A percentile compares a stretch with the other conserved stretches of the same genome.
Conservation (phyloP, 352 stramenopile genomes). For the Pythium chondricola region DNA sequence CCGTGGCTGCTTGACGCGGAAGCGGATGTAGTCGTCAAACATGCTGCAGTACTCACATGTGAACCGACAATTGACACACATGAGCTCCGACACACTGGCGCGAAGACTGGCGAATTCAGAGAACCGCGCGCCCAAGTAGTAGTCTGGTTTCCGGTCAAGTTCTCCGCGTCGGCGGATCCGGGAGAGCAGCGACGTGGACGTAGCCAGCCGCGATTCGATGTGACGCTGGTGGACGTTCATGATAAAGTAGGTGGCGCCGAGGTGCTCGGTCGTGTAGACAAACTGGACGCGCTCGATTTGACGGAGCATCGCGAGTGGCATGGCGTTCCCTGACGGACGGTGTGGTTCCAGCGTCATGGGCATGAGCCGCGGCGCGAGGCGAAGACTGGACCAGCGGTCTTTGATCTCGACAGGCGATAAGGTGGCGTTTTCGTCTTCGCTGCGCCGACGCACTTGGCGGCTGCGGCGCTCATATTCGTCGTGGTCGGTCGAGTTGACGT, state of each 20-base stretch:
- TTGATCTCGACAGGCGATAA: no score
- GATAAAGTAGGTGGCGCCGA: constrained; percentile 45
- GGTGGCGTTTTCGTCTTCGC: neutral
- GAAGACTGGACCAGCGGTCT: no score
- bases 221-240: constrained; percentile 45
- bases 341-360: constrained; percentile 33
- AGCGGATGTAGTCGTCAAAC: constrained; percentile 39
- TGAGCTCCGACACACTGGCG: constrained; percentile 38
- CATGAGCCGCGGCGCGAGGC: constrained; percentile 4
- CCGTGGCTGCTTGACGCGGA: constrained; percentile 16
- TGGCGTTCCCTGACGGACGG: constrained; percentile 44
- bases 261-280: constrained; percentile 34
- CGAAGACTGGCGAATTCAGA: constrained; percentile 52
- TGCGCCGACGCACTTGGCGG: no score
- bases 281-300: constrained; percentile 49
- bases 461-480: no score
- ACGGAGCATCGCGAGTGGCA: constrained; percentile 42
- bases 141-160: constrained; percentile 26
- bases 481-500: no score
- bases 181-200: constrained; percentile 15
- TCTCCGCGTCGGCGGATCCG: constrained; percentile 5
- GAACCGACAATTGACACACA: constrained; percentile 45
- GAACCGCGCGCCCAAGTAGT: constrained; percentile 56
- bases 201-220: constrained; percentile 21
- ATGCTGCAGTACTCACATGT: constrained; percentile 40